phyloP scores from a whole-genome alignment of 148 eudicot genomes.

The Salicornia ramosissima region DNA sequence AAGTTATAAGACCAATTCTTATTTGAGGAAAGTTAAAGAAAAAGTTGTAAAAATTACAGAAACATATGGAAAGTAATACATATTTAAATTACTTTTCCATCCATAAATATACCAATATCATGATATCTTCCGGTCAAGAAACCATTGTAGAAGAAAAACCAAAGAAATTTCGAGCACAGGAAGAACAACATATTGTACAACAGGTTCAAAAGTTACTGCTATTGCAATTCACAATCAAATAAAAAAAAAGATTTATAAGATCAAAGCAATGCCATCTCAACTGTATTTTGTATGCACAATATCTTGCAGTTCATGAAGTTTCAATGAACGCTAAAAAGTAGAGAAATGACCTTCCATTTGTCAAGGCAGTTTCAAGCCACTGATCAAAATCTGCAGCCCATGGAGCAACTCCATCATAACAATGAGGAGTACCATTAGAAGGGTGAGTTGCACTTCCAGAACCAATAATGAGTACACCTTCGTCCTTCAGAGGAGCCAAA shows the following conservation, averaged over 20 bases:
- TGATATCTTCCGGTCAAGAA: too few relatives aligned
- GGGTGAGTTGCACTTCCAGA: slow-evolving; percentile 81
- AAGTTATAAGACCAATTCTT: too few relatives aligned
- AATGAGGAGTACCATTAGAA: slow-evolving; percentile 30
- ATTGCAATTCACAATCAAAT: neutral
- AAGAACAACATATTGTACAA: neutral
- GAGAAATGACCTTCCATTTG: slow-evolving; percentile 48
- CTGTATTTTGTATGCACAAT: too few relatives aligned
- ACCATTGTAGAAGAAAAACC: neutral
- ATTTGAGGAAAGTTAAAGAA: too few relatives aligned
- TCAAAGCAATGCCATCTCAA: neutral
- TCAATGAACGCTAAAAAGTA: too few relatives aligned
- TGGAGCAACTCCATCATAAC: slow-evolving; percentile 31
- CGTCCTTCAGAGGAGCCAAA: slow-evolving; percentile 65
- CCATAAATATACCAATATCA: neutral
- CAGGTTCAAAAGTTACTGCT: neutral
- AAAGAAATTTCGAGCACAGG: neutral
- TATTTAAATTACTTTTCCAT: neutral
- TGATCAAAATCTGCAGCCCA: slow-evolving; percentile 73
- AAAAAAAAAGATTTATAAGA: too few relatives aligned
- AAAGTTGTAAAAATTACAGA: too few relatives aligned
- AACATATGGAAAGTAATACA: too few relatives aligned
- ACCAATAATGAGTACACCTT: slow-evolving; percentile 77
- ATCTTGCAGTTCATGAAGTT: too few relatives aligned
- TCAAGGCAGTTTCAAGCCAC: slow-evolving; percentile 72